phyloP scores from a whole-genome alignment of 164 flowering plant genomes.

The Vitis labrusca region DNA sequence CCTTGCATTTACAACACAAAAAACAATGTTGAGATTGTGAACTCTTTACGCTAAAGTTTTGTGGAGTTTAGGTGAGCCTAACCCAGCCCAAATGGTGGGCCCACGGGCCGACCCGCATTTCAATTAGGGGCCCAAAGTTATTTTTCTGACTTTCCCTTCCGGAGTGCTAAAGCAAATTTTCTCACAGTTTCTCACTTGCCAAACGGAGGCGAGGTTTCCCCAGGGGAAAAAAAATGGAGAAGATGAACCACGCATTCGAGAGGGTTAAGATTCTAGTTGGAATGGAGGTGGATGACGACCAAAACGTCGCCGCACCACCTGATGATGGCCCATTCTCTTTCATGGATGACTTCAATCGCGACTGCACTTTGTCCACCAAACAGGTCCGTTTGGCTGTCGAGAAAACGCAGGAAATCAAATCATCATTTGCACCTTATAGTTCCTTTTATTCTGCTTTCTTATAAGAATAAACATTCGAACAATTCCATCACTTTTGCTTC shows the following conservation, averaged over 20 bases:
- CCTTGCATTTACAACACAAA: no score
- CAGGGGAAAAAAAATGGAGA: conserved; percentile 43
- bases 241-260: conserved; percentile 76
- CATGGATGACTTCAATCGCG: conserved; percentile 83
- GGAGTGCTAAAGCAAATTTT: background rate
- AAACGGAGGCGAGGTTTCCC: background rate
- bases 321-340: conserved; percentile 39
- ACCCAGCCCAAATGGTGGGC: no score
- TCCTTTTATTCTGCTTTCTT: background rate
- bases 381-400: conserved; percentile 48
- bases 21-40: no score
- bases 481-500: no score
- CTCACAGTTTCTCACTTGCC: background rate
- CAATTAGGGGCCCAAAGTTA: no score
- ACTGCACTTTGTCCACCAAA: conserved; percentile 76
- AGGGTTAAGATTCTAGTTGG: conserved; percentile 88
- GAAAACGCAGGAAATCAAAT: no score
- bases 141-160: background rate
- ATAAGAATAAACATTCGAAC: no score
- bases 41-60: no score
- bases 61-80: no score
- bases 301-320: conserved; percentile 10
- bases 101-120: no score
- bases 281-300: conserved; percentile 73
- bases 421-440: background rate